Evolutionary conservation across 208 protist species (phyloP).

Genomic region (Crithidia acanthocephali): DNA sequence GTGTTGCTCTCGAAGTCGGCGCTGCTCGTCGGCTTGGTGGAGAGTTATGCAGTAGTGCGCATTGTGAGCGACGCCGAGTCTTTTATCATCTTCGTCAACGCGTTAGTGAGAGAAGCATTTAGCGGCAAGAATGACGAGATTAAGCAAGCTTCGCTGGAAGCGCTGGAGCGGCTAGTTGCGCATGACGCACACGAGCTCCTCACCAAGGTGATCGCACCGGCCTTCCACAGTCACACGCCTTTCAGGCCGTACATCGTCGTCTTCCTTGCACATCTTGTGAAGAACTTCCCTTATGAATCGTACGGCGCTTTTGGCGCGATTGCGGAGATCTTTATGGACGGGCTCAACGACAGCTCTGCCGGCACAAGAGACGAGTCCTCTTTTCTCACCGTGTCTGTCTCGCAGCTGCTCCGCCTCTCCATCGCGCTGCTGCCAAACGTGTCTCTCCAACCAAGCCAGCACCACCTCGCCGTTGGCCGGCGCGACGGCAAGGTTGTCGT

Average conservation of each 20-base stretch:
- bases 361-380: slow-evolving; percentile 34
- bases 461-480: slow-evolving; percentile 71
- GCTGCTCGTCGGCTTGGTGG: slow-evolving; percentile 19
- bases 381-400: slow-evolving; percentile 44
- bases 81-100: slow-evolving; percentile 11
- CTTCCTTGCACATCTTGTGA: slow-evolving; percentile 41
- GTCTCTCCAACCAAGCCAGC: slow-evolving; percentile 71
- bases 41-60: slow-evolving; percentile 19
- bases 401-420: slow-evolving; percentile 49
- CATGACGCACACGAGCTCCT: slow-evolving; percentile 37
- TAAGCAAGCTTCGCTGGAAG: slow-evolving; percentile 24
- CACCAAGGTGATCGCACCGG: slow-evolving; percentile 16
- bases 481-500: slow-evolving; percentile 67
- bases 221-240: slow-evolving; percentile 24
- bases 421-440: slow-evolving; percentile 64
- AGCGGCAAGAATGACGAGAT: slow-evolving; percentile 11
- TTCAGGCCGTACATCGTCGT: slow-evolving; percentile 36
- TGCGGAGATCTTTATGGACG: slow-evolving; percentile 24
- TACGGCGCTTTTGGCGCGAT: slow-evolving; percentile 29
- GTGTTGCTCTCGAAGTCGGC: neutral
- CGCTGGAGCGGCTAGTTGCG: slow-evolving; percentile 40
- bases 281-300: slow-evolving; percentile 34
- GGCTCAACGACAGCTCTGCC: slow-evolving; percentile 12
- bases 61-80: neutral
- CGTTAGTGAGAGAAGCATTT: slow-evolving; percentile 23